phyloP scores from a whole-genome alignment of 1,284 basidiomycete genomes.

The Irpex rosettiformis region DNA sequence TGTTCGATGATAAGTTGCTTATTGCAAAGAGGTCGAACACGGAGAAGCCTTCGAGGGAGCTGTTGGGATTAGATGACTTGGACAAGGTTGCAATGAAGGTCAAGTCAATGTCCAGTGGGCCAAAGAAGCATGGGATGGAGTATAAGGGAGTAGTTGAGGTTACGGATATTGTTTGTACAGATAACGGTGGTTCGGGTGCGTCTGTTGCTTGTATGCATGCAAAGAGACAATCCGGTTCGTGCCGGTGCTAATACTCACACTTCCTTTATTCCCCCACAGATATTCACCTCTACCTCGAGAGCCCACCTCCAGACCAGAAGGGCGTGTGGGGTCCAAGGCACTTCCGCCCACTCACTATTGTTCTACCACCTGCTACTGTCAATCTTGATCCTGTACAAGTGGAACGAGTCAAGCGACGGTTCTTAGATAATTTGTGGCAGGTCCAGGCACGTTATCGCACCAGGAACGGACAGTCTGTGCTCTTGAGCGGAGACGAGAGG shows the following conservation, averaged over 20 bases:
- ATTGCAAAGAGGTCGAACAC: conserved; percentile 85
- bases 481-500: conserved; percentile 63
- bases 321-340: conserved; percentile 83
- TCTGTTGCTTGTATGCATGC: conserved; percentile 10
- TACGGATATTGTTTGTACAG: conserved; percentile 79
- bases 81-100: conserved; percentile 65
- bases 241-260: not conserved
- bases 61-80: conserved; percentile 84
- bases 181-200: conserved; percentile 78
- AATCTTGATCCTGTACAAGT: conserved; percentile 63
- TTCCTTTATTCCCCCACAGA: conserved; percentile 43
- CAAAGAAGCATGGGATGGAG: conserved; percentile 78
- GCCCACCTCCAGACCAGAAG: conserved; percentile 73
- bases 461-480: conserved; percentile 63
- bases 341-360: conserved; percentile 70
- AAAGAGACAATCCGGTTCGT: not conserved
- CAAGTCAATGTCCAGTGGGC: conserved; percentile 50
- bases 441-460: conserved; percentile 79
- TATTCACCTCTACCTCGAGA: conserved; percentile 82
- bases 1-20: conserved; percentile 94
- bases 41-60: conserved; percentile 67
- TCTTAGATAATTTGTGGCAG: conserved; percentile 83
- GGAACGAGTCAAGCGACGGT: conserved; percentile 71
- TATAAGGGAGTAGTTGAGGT: conserved; percentile 88
- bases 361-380: conserved; percentile 64